phyloP scores from a whole-genome alignment of 345 rosid genomes.

The Salix caprea region DNA sequence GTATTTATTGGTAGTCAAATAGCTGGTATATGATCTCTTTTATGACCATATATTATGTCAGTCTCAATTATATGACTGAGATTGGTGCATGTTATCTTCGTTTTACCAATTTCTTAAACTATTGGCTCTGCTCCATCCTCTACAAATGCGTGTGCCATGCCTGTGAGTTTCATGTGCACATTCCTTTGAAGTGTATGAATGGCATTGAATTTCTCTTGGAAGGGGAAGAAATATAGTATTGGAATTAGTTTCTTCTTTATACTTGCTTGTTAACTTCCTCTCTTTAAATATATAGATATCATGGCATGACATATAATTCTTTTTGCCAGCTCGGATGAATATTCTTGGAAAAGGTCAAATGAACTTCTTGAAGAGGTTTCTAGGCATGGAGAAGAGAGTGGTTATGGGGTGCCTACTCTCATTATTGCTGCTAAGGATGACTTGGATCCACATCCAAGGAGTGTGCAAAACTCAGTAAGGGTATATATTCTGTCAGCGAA shows the following conservation, averaged over 20 bases:
- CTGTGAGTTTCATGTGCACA: neutral
- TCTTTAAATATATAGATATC: constrained; percentile 1
- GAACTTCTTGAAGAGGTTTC: constrained; percentile 66
- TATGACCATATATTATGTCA: neutral
- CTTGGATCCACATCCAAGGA: constrained; percentile 53
- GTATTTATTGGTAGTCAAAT: neutral
- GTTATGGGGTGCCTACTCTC: constrained; percentile 60
- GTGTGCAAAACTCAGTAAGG: constrained; percentile 56
- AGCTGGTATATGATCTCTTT: neutral
- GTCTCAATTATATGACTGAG: neutral
- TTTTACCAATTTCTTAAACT: neutral
- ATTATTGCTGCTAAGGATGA: constrained; percentile 78
- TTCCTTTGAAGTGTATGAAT: neutral
- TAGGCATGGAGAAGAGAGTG: constrained; percentile 63
- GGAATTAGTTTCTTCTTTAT: neutral
- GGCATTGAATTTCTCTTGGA: neutral
- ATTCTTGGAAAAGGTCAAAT: constrained; percentile 69
- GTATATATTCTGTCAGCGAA: constrained; percentile 23
- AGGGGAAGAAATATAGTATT: neutral
- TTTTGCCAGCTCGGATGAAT: constrained; percentile 57
- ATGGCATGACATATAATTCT: constrained; percentile 17
- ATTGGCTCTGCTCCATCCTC: neutral
- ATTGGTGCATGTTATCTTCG: neutral
- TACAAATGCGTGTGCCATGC: neutral
- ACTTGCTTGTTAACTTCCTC: neutral